Base-by-base conservation (phyloP, 768 basidiomycete species). In the Suillus hirtellus region DNA sequence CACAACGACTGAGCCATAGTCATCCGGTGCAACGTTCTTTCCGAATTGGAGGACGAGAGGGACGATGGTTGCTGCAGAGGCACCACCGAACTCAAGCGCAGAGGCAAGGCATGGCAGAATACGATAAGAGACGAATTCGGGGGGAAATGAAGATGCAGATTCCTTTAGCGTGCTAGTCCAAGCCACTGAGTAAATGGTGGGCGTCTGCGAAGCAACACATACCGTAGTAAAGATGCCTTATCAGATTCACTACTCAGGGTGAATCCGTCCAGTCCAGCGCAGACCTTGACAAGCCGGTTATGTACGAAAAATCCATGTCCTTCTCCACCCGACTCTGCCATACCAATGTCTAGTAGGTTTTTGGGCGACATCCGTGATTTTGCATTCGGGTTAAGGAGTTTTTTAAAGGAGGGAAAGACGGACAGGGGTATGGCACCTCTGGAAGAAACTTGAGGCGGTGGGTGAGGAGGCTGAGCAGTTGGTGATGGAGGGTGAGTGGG, bases 31-130 rank as follows among this genome's bases (percentile, higher is more conserved):
- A 0, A 92, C 81, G 66, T 86, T 85, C 68, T 83, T 85, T 3
- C 94, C 91, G 44, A 97, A 85, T 61, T 89, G 87, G 37, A 98
- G 77, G 11, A 96, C 88, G 3, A 99, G 80, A 1, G 96, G 95
- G 12, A 98, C 79, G 61, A 97, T 90, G 1, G 83, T 77, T 0
- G 88, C 83, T 5, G 93, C 92, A 21, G 90, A 85, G 42, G 89
- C 81, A 47, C 93, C 89, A 34, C 92, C 92, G 66, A 82, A 89
- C 72, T 95, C 89, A 34, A 95, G 80, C 8, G 92, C 88, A 3
- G 86, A 85, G 2, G 91, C 76, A 3, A 99, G 81, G 0, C 93
- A 89, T 2, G 97, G 97, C 1, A 99, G 82, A n/a, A 99, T 86
- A 43, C 90, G 89, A 72, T 90, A 84, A 1, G 89, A 86, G 0